These are phyloP conservation scores for Rhododendron mucronatum DNA, from an alignment of 148 eudicot species.

Conservation along the genomic window DNA sequence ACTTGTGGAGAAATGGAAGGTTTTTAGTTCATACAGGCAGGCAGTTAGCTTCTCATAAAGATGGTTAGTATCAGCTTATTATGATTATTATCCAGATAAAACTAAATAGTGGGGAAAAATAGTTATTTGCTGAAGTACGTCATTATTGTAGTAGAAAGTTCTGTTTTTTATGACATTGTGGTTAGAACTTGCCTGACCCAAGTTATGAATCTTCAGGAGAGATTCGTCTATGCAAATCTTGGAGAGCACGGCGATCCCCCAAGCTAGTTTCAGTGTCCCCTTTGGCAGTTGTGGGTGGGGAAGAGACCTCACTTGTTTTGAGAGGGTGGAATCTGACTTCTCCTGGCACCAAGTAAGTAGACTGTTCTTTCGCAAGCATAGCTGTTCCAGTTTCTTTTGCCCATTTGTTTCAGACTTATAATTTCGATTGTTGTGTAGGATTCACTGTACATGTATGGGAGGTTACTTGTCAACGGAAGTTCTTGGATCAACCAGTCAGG, in stretches of 20 bases:
- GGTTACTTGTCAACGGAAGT: constrained; percentile 21
- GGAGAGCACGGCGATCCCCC: constrained; percentile 48
- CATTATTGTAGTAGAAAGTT: background rate
- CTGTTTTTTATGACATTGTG: background rate
- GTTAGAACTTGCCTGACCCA: background rate
- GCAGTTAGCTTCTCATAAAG: constrained; percentile 44
- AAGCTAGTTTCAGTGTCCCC: constrained; percentile 67
- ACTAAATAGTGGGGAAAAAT: background rate
- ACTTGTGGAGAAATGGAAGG: constrained; percentile 68
- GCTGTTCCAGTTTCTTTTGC: background rate
- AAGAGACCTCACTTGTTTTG: constrained; percentile 48
- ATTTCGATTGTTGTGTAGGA: constrained; percentile 17
- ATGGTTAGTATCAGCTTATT: constrained; percentile 27
- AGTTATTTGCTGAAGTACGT: background rate
- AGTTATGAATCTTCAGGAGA: constrained; percentile 30
- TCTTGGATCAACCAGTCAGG: constrained; percentile 22
- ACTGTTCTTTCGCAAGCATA: background rate
- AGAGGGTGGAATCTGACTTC: constrained; percentile 51
- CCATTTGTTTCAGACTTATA: background rate
- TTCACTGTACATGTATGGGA: constrained; percentile 29
- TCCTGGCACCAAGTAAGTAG: constrained; percentile 45
- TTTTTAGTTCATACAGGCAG: constrained; percentile 59
- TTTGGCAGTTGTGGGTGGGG: constrained; percentile 73
- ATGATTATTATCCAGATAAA: background rate
- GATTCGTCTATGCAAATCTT: constrained; percentile 34